These are phyloP conservation scores for Macadamia tetraphylla DNA, from an alignment of 164 flowering plant genomes.

Conservation along the genomic window DNA sequence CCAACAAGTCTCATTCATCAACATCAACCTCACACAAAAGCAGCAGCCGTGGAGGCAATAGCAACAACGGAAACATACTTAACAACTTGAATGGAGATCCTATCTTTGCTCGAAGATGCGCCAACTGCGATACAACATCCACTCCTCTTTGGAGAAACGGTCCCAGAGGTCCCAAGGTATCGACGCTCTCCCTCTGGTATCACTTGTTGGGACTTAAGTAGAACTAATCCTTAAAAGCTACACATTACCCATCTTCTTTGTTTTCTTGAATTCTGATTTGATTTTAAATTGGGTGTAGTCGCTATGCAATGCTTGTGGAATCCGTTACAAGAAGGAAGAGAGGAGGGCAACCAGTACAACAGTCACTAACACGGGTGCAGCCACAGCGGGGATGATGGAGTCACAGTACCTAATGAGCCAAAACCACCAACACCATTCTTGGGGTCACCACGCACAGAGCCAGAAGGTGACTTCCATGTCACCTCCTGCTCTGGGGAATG, in stretches of 20 bases:
- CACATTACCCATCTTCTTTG: background rate
- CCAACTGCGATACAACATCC: conserved; percentile 98
- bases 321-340: conserved; percentile 97
- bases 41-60: background rate
- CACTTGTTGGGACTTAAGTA: too few relatives aligned
- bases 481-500: too few relatives aligned
- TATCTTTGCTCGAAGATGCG: conserved; percentile 83
- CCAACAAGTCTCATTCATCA: conserved; percentile 22
- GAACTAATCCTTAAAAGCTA: too few relatives aligned
- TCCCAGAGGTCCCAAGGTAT: conserved; percentile 95
- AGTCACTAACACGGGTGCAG: conserved; percentile 8
- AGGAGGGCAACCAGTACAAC: conserved; percentile 61
- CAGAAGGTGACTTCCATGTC: too few relatives aligned
- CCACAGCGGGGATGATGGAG: conserved; percentile 14
- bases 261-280: background rate
- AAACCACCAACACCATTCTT: conserved; percentile 19
- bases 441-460: too few relatives aligned
- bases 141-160: conserved; percentile 99
- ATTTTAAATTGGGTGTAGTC: conserved; percentile 45
- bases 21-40: conserved; percentile 16
- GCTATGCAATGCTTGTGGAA: conserved; percentile 97
- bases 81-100: conserved; percentile 38
- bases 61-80: conserved; percentile 13
- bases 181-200: background rate
- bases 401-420: conserved; percentile 23